phyloP scores from a whole-genome alignment of 2,329 filamentous ascomycete species.

The Aspergillus melleus region DNA sequence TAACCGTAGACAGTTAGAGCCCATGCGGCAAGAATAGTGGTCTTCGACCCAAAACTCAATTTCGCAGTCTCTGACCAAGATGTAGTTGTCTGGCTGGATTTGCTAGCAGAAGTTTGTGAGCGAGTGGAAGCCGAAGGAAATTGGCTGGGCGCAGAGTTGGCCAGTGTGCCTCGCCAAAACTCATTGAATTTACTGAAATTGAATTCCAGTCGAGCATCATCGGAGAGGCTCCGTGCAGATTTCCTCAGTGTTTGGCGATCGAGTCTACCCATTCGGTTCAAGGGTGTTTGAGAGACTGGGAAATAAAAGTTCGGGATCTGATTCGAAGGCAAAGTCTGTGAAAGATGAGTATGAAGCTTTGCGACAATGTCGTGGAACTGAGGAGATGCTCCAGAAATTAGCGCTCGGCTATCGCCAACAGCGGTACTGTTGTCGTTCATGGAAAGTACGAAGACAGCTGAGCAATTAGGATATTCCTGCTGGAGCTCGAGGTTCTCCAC shows the following conservation, averaged over 20 bases:
- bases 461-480: background rate
- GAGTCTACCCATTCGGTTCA: slow-evolving; percentile 34
- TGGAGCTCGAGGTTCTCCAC: slow-evolving; percentile 18
- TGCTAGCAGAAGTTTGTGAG: background rate
- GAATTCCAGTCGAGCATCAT: slow-evolving; percentile 14
- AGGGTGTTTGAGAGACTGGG: slow-evolving; percentile 32
- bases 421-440: slow-evolving; percentile 2
- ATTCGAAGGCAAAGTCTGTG: slow-evolving; percentile 27
- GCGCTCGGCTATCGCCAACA: background rate
- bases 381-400: slow-evolving; percentile 15
- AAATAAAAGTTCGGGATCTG: slow-evolving; percentile 39
- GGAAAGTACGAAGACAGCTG: slow-evolving; percentile 24
- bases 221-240: slow-evolving; percentile 15
- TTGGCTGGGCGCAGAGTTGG: background rate
- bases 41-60: slow-evolving; percentile 3
- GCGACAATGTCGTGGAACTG: slow-evolving; percentile 11
- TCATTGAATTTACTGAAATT: slow-evolving; percentile 21
- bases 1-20: slow-evolving; percentile 39
- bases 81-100: background rate
- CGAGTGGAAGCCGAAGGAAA: background rate
- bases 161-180: background rate
- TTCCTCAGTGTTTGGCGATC: slow-evolving; percentile 25
- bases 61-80: background rate
- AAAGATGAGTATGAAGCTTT: slow-evolving; percentile 10
- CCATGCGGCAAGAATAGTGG: slow-evolving; percentile 44